A percentile compares a stretch with the other conserved stretches of the same genome.
Evolutionary conservation across 2,329 filamentous ascomycete species (phyloP).

Genomic region (Emmonsiellopsis sp.): DNA sequence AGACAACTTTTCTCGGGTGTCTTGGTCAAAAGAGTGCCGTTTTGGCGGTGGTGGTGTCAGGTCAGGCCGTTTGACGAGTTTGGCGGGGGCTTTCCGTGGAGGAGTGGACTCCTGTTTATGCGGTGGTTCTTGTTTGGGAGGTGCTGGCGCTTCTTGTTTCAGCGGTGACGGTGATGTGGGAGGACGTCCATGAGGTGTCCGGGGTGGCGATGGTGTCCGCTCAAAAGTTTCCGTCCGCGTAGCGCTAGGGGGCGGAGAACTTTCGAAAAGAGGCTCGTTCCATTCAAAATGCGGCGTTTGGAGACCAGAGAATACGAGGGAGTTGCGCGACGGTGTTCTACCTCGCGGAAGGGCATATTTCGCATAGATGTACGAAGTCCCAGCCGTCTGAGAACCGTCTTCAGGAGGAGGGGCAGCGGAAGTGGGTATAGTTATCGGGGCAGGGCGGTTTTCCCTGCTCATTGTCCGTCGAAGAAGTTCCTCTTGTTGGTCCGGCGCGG

Average conservation of each 20-base stretch:
- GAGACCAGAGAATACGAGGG: constrained; percentile 49
- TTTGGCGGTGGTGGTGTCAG: constrained; percentile 4
- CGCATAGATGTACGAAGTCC: constrained; percentile 75
- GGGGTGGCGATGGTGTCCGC: constrained; percentile 26
- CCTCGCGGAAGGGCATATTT: constrained; percentile 78
- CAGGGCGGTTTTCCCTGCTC: constrained; percentile 16
- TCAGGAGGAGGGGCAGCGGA: constrained; percentile 7
- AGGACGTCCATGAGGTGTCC: constrained; percentile 7
- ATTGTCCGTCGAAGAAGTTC: constrained; percentile 17
- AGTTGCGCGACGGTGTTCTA: constrained; percentile 63
- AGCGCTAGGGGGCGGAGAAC: constrained; percentile 24
- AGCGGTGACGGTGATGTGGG: constrained; percentile 21
- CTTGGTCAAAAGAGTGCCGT: constrained; percentile 10
- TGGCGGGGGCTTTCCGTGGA: neutral
- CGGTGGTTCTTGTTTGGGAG: constrained; percentile 9
- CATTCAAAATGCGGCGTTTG: constrained; percentile 52
- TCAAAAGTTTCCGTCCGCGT: constrained; percentile 16
- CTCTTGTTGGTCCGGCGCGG: constrained; percentile 40
- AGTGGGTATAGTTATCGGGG: constrained; percentile 26
- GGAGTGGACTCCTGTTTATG: neutral
- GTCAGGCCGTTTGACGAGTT: neutral
- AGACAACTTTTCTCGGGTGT: constrained; percentile 1
- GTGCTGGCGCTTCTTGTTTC: constrained; percentile 18
- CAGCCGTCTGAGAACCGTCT: constrained; percentile 32
- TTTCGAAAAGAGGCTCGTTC: constrained; percentile 48